Base-by-base conservation (phyloP, 108 stramenopile genomes). In the Pseudonitzschia delicatissima region DNA sequence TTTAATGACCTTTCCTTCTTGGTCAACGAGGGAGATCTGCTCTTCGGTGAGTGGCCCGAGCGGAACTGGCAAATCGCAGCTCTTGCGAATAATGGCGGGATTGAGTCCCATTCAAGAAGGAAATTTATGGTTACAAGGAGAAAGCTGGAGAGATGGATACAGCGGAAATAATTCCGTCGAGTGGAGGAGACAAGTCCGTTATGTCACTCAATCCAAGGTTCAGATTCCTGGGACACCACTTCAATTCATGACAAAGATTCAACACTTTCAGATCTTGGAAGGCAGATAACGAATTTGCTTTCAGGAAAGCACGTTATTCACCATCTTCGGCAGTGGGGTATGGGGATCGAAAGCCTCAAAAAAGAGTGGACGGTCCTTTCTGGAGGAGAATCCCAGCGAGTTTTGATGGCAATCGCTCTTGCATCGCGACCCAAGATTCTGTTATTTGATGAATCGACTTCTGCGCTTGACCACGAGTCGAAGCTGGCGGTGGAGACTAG, bases 351-450 rank as follows among this genome's bases (percentile, higher is more conserved):
- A 8, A 32, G 51, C 36, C 42, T 74, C 13, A 83, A 87, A 23
- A 67, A 77, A 34, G 79, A 81, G n/a, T 94, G 92, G 94, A 78
- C 71, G 34, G 47, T 60, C 27, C 79, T 96, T 7, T 88, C 87
- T 0, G 95, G 95, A 4, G 95, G 95, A 37, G 95, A 94, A 72
- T 70, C 77, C 32, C 95, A 96, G 64, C 64, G 93, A 31, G 61
- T 89, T n/a, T 45, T 85, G 23, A 55, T 94, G 26, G 92, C 95
- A 0, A 78, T 94, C 12, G 86, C 93, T 6, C 47, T 96, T 15
- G 80, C 91, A 11, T 82, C 86, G 3, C 66, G 59, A 21, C 87
- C 87, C 8, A 66, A 71, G 51, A 57, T 95, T 1, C 62, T 90
- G 32, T 62, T 95, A 29, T 55, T 90, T 31, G 93, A 95, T 72